Conservation (phyloP, 2,329 filamentous ascomycete species). For the Neopestalotiopsis clavispora region DNA sequence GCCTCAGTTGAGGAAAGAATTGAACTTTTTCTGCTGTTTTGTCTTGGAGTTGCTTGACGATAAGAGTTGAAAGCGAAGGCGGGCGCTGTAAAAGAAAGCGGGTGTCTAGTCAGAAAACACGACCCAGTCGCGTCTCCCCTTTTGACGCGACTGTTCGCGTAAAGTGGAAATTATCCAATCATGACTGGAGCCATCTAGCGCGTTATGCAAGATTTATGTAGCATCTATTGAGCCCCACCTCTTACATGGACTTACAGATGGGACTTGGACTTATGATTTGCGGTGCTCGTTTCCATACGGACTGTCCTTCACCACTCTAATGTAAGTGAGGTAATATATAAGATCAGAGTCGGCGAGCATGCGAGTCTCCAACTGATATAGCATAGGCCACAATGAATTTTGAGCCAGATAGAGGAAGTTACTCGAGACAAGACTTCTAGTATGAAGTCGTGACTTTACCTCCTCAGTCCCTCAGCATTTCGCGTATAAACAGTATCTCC, state of each 20-base stretch:
- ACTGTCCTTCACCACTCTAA: too few relatives aligned
- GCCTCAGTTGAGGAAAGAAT: neutral
- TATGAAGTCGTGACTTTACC: too few relatives aligned
- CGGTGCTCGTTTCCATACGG: neutral
- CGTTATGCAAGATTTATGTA: neutral
- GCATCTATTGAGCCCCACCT: neutral
- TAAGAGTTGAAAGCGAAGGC: conserved; percentile 6
- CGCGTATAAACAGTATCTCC: too few relatives aligned
- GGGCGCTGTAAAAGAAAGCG: conserved; percentile 10
- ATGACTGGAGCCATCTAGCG: neutral
- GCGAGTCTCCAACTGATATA: too few relatives aligned
- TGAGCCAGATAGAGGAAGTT: too few relatives aligned
- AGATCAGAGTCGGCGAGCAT: too few relatives aligned
- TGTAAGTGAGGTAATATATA: too few relatives aligned
- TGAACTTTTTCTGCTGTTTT: neutral
- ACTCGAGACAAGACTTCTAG: too few relatives aligned
- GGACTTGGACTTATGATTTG: neutral
- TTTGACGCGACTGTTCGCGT: conserved; percentile 35
- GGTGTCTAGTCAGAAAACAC: conserved; percentile 23
- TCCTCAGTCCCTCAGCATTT: too few relatives aligned
- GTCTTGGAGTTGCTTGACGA: neutral
- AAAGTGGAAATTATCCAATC: conserved; percentile 36
- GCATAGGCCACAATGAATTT: too few relatives aligned
- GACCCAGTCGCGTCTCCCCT: conserved; percentile 30
- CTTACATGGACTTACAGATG: neutral